Percentiles rank a stretch among this genome's conserved stretches.
Conservation (phyloP, 495 filamentous ascomycete species). For the Penicillium paxilli region DNA sequence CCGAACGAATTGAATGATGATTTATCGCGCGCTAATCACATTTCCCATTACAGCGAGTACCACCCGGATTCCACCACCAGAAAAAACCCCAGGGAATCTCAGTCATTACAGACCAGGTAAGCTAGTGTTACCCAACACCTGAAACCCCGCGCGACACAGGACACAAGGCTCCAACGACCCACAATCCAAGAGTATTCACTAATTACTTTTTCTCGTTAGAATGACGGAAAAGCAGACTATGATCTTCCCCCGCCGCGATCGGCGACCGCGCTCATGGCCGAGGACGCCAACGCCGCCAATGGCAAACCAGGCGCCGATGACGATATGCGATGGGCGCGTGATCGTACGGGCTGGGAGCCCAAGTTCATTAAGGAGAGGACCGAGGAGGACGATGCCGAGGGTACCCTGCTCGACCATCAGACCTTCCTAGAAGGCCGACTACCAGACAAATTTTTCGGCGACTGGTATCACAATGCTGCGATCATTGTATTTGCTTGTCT, state of each 20-base stretch:
- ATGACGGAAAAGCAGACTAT: slow-evolving; percentile 69
- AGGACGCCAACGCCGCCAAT: slow-evolving; percentile 45
- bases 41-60: slow-evolving; percentile 46
- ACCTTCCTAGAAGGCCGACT: slow-evolving; percentile 83
- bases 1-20: too few relatives aligned
- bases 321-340: slow-evolving; percentile 65
- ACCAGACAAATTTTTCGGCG: slow-evolving; percentile 90
- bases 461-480: slow-evolving; percentile 97
- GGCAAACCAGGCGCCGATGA: slow-evolving; percentile 48
- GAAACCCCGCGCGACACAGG: not conserved
- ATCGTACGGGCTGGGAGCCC: slow-evolving; percentile 84
- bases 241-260: slow-evolving; percentile 77
- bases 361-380: slow-evolving; percentile 64
- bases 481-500: slow-evolving; percentile 93
- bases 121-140: slow-evolving; percentile 18
- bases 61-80: slow-evolving; percentile 62
- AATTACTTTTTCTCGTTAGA: slow-evolving; percentile 46
- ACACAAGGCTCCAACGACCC: not conserved
- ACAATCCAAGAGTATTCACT: too few relatives aligned
- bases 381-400: slow-evolving; percentile 51
- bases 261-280: slow-evolving; percentile 56
- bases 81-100: slow-evolving; percentile 66
- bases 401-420: slow-evolving; percentile 79
- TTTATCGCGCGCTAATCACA: slow-evolving; percentile 19
- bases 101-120: slow-evolving; percentile 70